Conservation (phyloP, 176 grass and related monocot species). For the Cocos nucifera region DNA sequence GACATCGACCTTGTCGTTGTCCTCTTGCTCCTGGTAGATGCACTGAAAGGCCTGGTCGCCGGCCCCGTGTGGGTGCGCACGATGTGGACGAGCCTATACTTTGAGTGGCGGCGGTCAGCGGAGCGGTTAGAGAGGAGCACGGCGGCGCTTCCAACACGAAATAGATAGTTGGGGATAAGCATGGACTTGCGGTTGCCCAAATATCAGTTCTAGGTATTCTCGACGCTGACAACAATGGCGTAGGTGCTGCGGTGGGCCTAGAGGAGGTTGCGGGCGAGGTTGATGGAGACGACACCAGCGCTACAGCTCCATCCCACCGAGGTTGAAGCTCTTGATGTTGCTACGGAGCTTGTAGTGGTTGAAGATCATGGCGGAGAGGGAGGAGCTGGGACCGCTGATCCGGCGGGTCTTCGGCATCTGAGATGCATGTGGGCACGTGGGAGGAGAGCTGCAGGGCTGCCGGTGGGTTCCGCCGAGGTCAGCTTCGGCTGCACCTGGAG, state of each 20-base stretch:
- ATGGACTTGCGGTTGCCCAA: no score
- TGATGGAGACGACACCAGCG: slow-evolving; percentile 66
- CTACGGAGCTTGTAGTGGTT: slow-evolving; percentile 42
- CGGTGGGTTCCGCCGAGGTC: no score
- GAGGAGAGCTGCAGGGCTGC: no score
- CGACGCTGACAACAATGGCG: slow-evolving; percentile 35
- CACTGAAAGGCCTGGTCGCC: slow-evolving; percentile 36
- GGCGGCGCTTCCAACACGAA: no score
- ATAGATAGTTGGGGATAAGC: no score
- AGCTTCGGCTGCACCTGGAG: no score
- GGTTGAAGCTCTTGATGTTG: slow-evolving; percentile 44
- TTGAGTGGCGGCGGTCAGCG: no score
- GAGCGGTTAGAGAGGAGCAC: no score
- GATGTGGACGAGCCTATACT: no score
- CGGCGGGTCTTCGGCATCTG: no score
- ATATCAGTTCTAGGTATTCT: no score
- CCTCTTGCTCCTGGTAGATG: slow-evolving; percentile 53
- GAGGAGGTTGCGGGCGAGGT: slow-evolving; percentile 30
- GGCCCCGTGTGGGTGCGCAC: not conserved
- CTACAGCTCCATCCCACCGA: slow-evolving; percentile 91
- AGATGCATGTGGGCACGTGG: no score
- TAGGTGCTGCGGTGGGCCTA: slow-evolving; percentile 28
- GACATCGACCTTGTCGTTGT: slow-evolving; percentile 19
- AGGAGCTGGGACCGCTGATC: slow-evolving; percentile 14
- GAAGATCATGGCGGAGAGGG: slow-evolving; percentile 45